phyloP scores from a whole-genome alignment of 306 rosid species.

The Rosa multiflora region DNA sequence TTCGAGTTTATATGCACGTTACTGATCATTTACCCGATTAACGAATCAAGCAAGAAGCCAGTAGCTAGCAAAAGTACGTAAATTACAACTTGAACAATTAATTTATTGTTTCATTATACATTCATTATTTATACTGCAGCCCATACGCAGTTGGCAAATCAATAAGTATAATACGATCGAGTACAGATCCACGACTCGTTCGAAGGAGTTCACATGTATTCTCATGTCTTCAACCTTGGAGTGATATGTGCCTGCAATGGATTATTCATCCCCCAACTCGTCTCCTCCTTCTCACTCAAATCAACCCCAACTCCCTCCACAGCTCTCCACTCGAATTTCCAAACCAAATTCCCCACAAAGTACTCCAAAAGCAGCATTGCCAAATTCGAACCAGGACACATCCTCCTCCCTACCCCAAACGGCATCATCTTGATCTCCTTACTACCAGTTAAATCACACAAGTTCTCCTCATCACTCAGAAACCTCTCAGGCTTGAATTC shows the following conservation, averaged over 20 bases:
- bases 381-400: conserved; percentile 17
- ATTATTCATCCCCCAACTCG: conserved; percentile 22
- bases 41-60: no score
- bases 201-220: no score
- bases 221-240: background rate
- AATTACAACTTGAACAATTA: no score
- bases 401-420: conserved; percentile 30
- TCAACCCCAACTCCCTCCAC: conserved; percentile 7
- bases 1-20: no score
- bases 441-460: conserved; percentile 7
- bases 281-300: conserved; percentile 24
- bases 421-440: conserved; percentile 35
- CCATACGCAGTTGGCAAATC: no score
- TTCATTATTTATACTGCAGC: no score
- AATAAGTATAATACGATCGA: no score
- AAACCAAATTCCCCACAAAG: conserved; percentile 9
- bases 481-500: conserved; percentile 33
- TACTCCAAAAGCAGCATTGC: conserved; percentile 25
- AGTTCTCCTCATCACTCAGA: background rate
- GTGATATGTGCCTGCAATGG: conserved; percentile 21
- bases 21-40: no score
- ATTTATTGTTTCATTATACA: no score
- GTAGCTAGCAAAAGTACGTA: no score
- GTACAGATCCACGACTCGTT: no score
- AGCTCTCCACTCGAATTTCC: conserved; percentile 16